These are phyloP conservation scores for Bacidia gigantensis DNA, from an alignment of 495 filamentous ascomycete genomes.

Conservation along the genomic window DNA sequence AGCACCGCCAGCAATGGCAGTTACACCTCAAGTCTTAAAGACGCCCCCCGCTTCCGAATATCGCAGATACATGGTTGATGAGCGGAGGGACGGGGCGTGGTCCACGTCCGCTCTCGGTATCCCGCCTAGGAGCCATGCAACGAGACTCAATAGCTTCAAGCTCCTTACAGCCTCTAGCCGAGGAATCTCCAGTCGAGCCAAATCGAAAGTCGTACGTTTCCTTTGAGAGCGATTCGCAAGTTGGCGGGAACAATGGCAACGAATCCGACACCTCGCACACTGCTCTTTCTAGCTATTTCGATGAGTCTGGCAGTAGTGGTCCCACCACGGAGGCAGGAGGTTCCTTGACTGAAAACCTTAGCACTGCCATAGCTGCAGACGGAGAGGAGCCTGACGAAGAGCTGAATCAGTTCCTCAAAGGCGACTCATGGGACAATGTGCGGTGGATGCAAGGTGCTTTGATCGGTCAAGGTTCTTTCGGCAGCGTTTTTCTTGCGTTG, in stretches of 20 bases:
- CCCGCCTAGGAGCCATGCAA: slow-evolving; percentile 43
- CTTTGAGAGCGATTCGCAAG: slow-evolving; percentile 71
- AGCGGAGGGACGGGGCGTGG: slow-evolving; percentile 23
- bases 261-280: slow-evolving; percentile 52
- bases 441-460: slow-evolving; percentile 99
- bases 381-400: slow-evolving; percentile 76
- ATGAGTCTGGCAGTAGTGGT: slow-evolving; percentile 62
- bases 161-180: slow-evolving; percentile 75
- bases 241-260: slow-evolving; percentile 38
- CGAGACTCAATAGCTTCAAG: slow-evolving; percentile 80
- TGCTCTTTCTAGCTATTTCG: slow-evolving; percentile 63
- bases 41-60: slow-evolving; percentile 85
- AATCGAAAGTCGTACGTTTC: slow-evolving; percentile 95
- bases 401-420: slow-evolving; percentile 69
- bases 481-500: slow-evolving; percentile 90
- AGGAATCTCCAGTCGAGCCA: slow-evolving; percentile 80
- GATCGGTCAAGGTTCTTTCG: slow-evolving; percentile 95
- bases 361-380: slow-evolving; percentile 51
- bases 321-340: slow-evolving; percentile 46
- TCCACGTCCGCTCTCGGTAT: slow-evolving; percentile 48
- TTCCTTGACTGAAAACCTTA: slow-evolving; percentile 56
- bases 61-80: slow-evolving; percentile 78
- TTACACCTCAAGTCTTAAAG: slow-evolving; percentile 76
- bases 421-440: slow-evolving; percentile 85
- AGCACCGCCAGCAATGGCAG: slow-evolving; percentile 91